phyloP scores from a whole-genome alignment of 192 early-diverging fungal genomes.

The Podila horticola region DNA sequence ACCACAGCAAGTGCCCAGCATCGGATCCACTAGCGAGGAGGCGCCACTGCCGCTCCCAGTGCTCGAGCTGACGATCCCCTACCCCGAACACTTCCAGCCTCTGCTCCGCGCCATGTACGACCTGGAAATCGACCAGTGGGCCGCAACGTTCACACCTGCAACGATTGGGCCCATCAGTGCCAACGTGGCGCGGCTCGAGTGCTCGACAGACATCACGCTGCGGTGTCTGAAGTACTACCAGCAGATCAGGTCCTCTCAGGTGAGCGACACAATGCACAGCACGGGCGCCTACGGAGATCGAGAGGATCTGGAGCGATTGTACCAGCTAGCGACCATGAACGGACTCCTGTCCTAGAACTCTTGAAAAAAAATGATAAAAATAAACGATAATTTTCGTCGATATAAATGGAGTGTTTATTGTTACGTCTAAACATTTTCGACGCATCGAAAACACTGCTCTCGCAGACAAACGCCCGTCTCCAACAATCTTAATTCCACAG shows the following conservation, averaged over 20 bases:
- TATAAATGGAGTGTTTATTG: too few species aligned
- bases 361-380: too few species aligned
- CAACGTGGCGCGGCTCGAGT: constrained; percentile 19
- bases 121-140: constrained; percentile 8
- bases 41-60: neutral
- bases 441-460: too few species aligned
- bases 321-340: constrained; percentile 1
- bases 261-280: neutral
- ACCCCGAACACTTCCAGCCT: constrained; percentile 14
- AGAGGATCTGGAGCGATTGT: neutral
- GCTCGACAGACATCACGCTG: constrained; percentile 4
- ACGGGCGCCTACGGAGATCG: neutral
- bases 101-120: constrained; percentile 23
- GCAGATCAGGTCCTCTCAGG: neutral
- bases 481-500: constrained; percentile 66
- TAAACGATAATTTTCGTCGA: too few species aligned
- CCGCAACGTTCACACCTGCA: neutral
- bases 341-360: constrained; percentile 4
- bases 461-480: too few species aligned
- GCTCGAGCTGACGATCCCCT: constrained; percentile 11
- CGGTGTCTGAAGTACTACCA: constrained; percentile 30
- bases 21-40: too few species aligned
- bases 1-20: too few species aligned
- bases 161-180: constrained; percentile 10
- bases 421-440: too few species aligned